Evolutionary conservation across 306 rosid genomes (phyloP).

Genomic region (Casuarina cunninghamiana): DNA sequence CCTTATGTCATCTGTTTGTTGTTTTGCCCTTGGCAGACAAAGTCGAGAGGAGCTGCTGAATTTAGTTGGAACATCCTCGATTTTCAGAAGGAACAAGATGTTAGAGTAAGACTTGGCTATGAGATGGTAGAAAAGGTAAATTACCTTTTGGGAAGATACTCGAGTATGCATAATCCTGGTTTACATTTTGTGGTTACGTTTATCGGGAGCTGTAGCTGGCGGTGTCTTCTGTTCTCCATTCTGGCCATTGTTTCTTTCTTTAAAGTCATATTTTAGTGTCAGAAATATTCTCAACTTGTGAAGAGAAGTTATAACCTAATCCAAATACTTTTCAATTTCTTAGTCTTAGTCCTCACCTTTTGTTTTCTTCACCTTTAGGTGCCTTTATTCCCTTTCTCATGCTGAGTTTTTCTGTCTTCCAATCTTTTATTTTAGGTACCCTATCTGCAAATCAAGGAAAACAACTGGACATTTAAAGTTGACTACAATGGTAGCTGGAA

Average conservation of each 20-base stretch:
- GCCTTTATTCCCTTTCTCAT: neutral
- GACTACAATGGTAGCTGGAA: conserved; percentile 89
- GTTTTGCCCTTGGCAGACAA: conserved; percentile 45
- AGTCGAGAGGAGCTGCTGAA: conserved; percentile 73
- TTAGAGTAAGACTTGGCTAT: conserved; percentile 77
- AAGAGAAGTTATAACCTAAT: neutral
- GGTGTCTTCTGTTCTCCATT: neutral
- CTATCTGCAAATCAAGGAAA: conserved; percentile 94
- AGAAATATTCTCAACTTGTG: neutral
- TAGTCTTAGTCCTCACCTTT: neutral
- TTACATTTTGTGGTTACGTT: neutral
- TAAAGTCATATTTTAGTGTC: neutral
- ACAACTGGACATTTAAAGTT: conserved; percentile 84
- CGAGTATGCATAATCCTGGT: neutral
- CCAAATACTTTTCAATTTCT: neutral
- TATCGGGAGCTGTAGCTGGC: neutral
- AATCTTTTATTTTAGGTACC: conserved; percentile 64
- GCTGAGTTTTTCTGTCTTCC: conserved; percentile 4
- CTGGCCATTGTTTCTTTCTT: neutral
- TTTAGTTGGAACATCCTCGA: conserved; percentile 67
- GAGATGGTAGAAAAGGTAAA: conserved; percentile 67
- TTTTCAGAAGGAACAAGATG: conserved; percentile 85
- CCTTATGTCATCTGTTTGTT: neutral
- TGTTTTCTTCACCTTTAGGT: neutral
- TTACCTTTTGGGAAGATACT: neutral